Conservation (phyloP, 148 eudicot species). For the Rhododendron mucronatum region DNA sequence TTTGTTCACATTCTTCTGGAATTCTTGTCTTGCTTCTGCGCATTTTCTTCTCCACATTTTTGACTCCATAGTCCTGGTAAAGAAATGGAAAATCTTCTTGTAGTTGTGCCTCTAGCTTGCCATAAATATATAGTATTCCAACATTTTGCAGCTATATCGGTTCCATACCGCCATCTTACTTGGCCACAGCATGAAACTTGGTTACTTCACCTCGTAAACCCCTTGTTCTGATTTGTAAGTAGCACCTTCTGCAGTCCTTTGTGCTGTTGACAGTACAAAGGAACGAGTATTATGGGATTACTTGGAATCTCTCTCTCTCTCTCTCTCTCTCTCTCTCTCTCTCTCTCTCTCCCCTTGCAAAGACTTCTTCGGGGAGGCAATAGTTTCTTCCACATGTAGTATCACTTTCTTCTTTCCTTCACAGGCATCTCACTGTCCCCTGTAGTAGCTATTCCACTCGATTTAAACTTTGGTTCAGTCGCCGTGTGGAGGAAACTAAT, state of each 20-base stretch:
- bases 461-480: not conserved
- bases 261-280: not conserved
- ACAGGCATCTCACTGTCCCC: not conserved
- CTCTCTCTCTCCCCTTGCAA: not conserved
- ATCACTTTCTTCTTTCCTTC: not conserved
- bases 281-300: not conserved
- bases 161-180: not conserved
- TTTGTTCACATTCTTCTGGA: not conserved
- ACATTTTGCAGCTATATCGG: not conserved
- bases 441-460: not conserved
- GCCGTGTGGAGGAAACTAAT: not conserved
- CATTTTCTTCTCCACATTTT: not conserved
- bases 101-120: not conserved
- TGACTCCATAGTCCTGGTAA: not conserved
- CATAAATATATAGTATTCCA: not conserved
- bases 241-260: not conserved
- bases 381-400: not conserved
- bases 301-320: not conserved
- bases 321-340: not conserved
- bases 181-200: not conserved
- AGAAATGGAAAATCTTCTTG: not conserved
- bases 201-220: not conserved
- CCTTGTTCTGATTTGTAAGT: not conserved
- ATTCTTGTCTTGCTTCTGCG: not conserved
- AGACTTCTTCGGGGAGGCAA: not conserved